phyloP scores from a whole-genome alignment of 2,329 filamentous ascomycete species.

The Allantophomopsis lycopodina region DNA sequence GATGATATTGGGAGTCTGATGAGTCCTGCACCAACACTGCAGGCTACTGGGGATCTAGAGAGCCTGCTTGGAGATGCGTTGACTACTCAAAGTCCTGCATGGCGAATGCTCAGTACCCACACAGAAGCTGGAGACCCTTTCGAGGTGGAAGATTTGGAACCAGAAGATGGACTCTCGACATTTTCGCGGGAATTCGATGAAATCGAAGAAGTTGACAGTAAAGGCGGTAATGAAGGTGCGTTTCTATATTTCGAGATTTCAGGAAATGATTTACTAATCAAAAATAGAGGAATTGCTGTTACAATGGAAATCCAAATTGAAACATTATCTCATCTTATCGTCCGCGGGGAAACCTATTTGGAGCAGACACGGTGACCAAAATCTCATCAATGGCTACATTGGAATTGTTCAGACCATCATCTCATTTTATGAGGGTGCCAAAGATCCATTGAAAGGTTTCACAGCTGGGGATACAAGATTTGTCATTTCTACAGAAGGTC shows the following conservation, averaged over 20 bases:
- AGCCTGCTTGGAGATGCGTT: constrained; percentile 67
- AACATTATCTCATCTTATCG: constrained; percentile 94
- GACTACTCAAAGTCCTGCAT: constrained; percentile 51
- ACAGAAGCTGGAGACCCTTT: constrained; percentile 46
- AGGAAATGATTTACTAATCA: constrained; percentile 9
- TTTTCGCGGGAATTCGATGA: constrained; percentile 71
- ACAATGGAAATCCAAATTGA: constrained; percentile 83
- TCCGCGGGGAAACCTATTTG: constrained; percentile 96
- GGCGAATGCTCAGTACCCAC: constrained; percentile 52
- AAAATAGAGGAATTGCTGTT: constrained; percentile 31
- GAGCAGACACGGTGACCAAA: constrained; percentile 84
- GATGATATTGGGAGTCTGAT: constrained; percentile 34
- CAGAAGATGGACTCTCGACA: constrained; percentile 41
- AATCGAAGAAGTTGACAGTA: constrained; percentile 43
- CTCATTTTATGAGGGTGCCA: constrained; percentile 78
- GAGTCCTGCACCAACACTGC: constrained; percentile 30
- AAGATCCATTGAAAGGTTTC: constrained; percentile 70
- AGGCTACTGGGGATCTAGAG: constrained; percentile 57
- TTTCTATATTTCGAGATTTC: neutral
- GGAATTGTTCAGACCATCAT: constrained; percentile 96
- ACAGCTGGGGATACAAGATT: constrained; percentile 79
- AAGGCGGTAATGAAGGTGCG: constrained; percentile 41
- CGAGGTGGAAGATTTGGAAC: constrained; percentile 30
- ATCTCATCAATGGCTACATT: constrained; percentile 84
- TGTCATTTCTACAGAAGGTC: constrained; percentile 71